These are phyloP conservation scores for Penicillium argentinense DNA, from an alignment of 495 filamentous ascomycete species.

Conservation along the genomic window DNA sequence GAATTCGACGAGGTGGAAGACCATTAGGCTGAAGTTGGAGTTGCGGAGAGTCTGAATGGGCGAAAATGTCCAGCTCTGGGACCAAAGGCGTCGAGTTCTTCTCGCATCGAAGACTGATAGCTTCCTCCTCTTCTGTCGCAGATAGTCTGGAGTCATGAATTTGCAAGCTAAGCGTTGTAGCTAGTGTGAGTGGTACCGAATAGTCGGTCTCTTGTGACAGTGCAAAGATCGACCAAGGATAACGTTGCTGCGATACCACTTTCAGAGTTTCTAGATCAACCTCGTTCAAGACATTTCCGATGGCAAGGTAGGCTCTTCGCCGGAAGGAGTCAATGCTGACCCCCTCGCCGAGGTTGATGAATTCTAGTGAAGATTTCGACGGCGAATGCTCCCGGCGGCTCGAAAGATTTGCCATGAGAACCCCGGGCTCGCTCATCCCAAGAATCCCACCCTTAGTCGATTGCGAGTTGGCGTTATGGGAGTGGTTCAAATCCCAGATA, in stretches of 20 bases:
- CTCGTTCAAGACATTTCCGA: constrained; percentile 74
- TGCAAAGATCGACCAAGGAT: constrained; percentile 80
- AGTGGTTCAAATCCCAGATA: constrained; percentile 77
- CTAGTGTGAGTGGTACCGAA: constrained; percentile 75
- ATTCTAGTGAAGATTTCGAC: constrained; percentile 47
- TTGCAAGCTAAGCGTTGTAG: constrained; percentile 79
- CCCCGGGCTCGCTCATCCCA: constrained; percentile 60
- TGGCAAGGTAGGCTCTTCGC: constrained; percentile 75
- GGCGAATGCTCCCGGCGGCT: constrained; percentile 41
- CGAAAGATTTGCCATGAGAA: constrained; percentile 53
- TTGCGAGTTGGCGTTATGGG: constrained; percentile 39
- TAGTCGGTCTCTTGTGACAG: constrained; percentile 73
- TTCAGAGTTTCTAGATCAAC: constrained; percentile 79
- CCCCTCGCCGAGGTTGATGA: constrained; percentile 77
- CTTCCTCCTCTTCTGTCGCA: constrained; percentile 41
- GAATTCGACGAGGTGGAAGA: constrained; percentile 41
- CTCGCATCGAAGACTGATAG: constrained; percentile 43
- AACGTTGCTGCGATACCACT: constrained; percentile 68
- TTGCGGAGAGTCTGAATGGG: constrained; percentile 38
- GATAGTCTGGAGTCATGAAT: constrained; percentile 73
- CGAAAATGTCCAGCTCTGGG: constrained; percentile 34
- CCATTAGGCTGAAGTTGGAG: constrained; percentile 42
- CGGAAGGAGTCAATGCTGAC: constrained; percentile 73
- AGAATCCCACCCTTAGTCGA: constrained; percentile 62
- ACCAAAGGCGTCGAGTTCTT: constrained; percentile 26